Conservation (phyloP, 2,329 filamentous ascomycete genomes). For the Monosporascus ibericus region DNA sequence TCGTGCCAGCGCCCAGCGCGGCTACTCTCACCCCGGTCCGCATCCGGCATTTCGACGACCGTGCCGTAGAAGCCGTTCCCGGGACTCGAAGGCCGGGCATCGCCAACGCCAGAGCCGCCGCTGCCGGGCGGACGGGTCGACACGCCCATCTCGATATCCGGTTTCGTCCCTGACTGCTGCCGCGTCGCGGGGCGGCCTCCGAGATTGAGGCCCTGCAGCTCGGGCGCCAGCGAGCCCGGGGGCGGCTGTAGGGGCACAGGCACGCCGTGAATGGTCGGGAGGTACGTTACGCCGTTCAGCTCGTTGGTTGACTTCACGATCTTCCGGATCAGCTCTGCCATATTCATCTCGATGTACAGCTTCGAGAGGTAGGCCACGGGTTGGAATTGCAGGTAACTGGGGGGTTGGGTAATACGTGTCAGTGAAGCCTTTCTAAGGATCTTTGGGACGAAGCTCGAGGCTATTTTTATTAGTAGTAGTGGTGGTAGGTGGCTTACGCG, state of each 20-base stretch:
- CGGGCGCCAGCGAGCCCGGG: background rate
- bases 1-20: background rate
- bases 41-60: background rate
- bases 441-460: no score
- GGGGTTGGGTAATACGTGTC: no score
- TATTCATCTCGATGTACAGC: slow-evolving; percentile 44
- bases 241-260: background rate
- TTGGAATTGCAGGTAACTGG: slow-evolving; percentile 39
- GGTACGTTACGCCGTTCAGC: background rate
- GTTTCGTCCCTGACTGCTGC: background rate
- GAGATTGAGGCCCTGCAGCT: background rate
- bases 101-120: background rate
- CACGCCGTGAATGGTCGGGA: background rate
- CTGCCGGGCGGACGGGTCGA: background rate
- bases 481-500: slow-evolving; percentile 21
- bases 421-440: background rate
- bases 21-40: background rate
- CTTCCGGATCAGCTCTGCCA: slow-evolving; percentile 41
- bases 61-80: no score
- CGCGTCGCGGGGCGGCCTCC: background rate
- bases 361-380: slow-evolving; percentile 18
- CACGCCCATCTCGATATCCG: background rate
- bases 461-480: no score
- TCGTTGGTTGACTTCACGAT: slow-evolving; percentile 16
- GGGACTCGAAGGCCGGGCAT: background rate